Base-by-base conservation (phyloP, 139 green algal species). In the Chlorella sp. region DNA sequence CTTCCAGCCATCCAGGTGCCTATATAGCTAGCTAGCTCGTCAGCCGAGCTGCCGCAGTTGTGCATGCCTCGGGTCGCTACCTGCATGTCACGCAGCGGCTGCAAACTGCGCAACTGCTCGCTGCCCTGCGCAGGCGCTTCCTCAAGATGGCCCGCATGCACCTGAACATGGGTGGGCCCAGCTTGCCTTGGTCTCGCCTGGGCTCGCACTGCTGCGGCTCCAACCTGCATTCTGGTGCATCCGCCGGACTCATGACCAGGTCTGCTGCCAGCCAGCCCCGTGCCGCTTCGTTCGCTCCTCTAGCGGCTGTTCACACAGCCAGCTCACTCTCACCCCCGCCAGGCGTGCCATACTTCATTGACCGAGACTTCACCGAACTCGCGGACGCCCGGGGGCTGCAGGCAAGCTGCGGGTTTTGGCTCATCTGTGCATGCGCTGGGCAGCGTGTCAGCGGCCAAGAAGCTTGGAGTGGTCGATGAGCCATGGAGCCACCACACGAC, bases 331-430 rank as follows among this genome's bases (percentile, higher is more conserved):
- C n/a, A n/a, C n/a, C n/a, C n/a, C n/a, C n/a, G n/a, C n/a, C n/a
- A n/a, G n/a, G n/a, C n/a, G 79, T 92, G 65, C 75, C 86, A 5
- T 82, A 88, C 44, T 98, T 98, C 90, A 98, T 98, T 51, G 91
- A 93, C 8, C 76, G 87, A 5, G 94, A 98, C 78, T 94, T 94
- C 70, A 67, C 82, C 14, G 65, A 70, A 24, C 13, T 91, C n/a
- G 24, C 34, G n/a, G 91, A 95, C 54, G 87, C 93, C 20, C 72
- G 90, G 20, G 86, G n/a, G 14, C 81, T 86, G 54, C 56, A 56
- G 48, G 79, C 64, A 34, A 22, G 20, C 0, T 0, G 5, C 38
- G 28, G 11, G 56, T 20, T 65, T n/a, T 14, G 56, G 56, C 9
- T 65, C 22, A 24, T 20, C 3, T 65, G 56, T 20, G 7, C 9